Percentiles rank a stretch among this genome's conserved stretches.
Evolutionary conservation across 108 stramenopile genomes (phyloP).

Genomic region (Nannochloropsis gaditana): DNA sequence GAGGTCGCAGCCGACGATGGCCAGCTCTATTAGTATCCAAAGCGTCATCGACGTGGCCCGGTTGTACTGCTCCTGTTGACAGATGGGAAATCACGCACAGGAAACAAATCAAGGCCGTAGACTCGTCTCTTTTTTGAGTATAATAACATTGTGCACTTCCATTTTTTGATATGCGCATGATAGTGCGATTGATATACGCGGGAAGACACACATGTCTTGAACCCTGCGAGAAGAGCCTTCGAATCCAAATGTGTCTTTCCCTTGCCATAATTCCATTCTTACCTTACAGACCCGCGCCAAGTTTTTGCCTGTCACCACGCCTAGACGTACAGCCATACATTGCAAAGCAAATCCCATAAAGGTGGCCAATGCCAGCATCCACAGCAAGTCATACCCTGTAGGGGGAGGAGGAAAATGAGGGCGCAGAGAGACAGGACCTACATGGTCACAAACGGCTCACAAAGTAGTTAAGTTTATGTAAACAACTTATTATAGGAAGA

Average conservation of each 20-base stretch:
- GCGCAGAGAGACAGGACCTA: neutral
- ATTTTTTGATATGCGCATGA: too few relatives aligned
- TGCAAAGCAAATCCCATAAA: slow-evolving; percentile 66
- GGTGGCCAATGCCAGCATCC: slow-evolving; percentile 63
- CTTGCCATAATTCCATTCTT: neutral
- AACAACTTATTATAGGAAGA: neutral
- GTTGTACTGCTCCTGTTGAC: slow-evolving; percentile 38
- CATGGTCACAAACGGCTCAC: neutral
- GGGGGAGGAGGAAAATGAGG: slow-evolving; percentile 41
- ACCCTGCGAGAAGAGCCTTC: too few relatives aligned
- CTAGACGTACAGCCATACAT: slow-evolving; percentile 66
- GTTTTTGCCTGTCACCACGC: slow-evolving; percentile 62
- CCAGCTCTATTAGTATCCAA: slow-evolving; percentile 54
- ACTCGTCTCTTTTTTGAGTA: too few relatives aligned
- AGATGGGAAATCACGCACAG: too few relatives aligned
- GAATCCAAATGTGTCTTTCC: too few relatives aligned
- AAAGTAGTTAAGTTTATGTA: neutral
- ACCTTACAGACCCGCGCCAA: slow-evolving; percentile 59
- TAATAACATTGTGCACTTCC: too few relatives aligned
- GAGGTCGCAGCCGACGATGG: slow-evolving; percentile 66
- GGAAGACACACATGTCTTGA: too few relatives aligned
- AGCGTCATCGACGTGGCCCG: slow-evolving; percentile 29
- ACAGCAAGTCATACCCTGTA: slow-evolving; percentile 64
- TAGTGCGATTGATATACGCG: too few relatives aligned
- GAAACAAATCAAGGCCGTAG: too few relatives aligned